Evolutionary conservation across 1,139 yeast species (phyloP).

Genomic region (Citeromyces hawaiiensis): DNA sequence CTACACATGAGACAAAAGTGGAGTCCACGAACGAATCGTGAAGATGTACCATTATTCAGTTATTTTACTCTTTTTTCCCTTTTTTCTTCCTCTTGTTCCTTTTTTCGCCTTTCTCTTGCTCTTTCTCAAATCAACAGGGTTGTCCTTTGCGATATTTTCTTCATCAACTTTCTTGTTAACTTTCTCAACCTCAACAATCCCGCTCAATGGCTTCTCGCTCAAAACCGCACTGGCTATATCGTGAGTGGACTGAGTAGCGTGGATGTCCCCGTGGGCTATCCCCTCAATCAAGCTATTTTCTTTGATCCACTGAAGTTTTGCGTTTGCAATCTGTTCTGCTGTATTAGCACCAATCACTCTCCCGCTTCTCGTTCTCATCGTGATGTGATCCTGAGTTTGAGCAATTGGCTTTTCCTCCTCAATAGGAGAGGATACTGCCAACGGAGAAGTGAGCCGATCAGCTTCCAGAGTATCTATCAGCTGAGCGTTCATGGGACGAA

Average conservation of each 20-base stretch:
- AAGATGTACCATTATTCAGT: not conserved
- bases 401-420: not conserved
- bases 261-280: constrained; percentile 6
- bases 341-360: constrained; percentile 13
- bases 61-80: not conserved
- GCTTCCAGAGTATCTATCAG: not conserved
- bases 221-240: constrained; percentile 5
- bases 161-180: not conserved
- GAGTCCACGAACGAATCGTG: not conserved
- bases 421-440: not conserved
- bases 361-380: constrained; percentile 17
- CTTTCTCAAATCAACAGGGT: not conserved
- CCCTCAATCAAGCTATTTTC: constrained; percentile 4
- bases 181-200: not conserved
- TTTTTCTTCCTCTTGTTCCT: not conserved
- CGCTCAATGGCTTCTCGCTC: constrained; percentile 3
- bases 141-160: not conserved
- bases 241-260: constrained; percentile 1
- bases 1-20: no score
- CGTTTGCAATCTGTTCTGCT: constrained; percentile 6
- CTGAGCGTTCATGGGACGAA: not conserved
- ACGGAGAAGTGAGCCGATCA: not conserved
- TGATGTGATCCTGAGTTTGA: constrained; percentile 9
- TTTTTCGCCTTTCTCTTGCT: not conserved
- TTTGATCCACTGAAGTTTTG: constrained; percentile 5